phyloP scores from a whole-genome alignment of 1,139 yeast species.

The Starmera stellimalicola region DNA sequence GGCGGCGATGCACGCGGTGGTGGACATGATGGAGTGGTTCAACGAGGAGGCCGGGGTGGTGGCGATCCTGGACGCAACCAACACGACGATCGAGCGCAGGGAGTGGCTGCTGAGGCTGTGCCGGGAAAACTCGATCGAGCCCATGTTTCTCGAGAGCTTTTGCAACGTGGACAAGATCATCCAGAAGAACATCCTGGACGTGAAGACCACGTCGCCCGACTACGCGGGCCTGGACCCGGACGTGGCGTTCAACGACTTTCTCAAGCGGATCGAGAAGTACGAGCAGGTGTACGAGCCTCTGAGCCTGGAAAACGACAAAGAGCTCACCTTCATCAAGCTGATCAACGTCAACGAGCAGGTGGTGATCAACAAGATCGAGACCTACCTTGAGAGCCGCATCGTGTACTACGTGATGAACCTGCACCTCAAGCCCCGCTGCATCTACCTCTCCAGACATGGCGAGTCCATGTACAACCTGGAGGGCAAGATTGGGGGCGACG shows the following conservation, averaged over 20 bases:
- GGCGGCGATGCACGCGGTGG: conserved; percentile 64
- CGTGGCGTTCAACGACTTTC: conserved; percentile 62
- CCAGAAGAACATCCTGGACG: conserved; percentile 72
- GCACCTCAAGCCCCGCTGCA: conserved; percentile 84
- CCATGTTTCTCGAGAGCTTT: conserved; percentile 87
- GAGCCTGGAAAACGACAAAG: conserved; percentile 44
- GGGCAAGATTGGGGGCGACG: conserved; percentile 95
- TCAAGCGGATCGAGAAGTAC: conserved; percentile 64
- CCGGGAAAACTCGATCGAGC: conserved; percentile 62
- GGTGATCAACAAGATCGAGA: conserved; percentile 76
- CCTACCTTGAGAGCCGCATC: conserved; percentile 84
- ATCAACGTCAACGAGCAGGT: conserved; percentile 85
- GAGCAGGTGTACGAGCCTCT: conserved; percentile 70
- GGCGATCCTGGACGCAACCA: conserved; percentile 87
- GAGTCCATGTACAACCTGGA: conserved; percentile 87
- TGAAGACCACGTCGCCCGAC: conserved; percentile 83
- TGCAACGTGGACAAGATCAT: conserved; percentile 79
- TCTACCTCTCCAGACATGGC: conserved; percentile 93
- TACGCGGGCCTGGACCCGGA: conserved; percentile 66
- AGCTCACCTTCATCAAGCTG: conserved; percentile 74
- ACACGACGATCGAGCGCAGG: conserved; percentile 66
- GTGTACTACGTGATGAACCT: conserved; percentile 94
- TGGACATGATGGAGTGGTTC: conserved; percentile 89
- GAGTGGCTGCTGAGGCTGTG: conserved; percentile 55
- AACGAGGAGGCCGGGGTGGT: conserved; percentile 74